Percentiles rank a stretch among this genome's conserved stretches.
Conservation (phyloP, 768 basidiomycete species). For the Xanthoconium stramineum region DNA sequence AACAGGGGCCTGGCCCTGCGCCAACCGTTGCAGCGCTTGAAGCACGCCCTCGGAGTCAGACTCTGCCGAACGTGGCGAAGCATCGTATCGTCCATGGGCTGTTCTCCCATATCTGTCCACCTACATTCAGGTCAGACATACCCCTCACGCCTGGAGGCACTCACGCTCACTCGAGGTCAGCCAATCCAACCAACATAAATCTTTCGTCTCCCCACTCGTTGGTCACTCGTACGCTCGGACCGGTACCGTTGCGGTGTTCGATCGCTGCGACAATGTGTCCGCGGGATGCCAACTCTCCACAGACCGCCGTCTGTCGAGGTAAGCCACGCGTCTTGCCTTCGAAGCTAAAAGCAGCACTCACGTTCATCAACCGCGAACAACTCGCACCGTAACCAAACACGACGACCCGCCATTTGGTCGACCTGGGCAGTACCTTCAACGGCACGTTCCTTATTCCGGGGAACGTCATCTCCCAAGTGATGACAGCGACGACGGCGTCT, state of each 20-base stretch:
- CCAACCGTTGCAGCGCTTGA: slow-evolving; percentile 12
- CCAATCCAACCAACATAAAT: slow-evolving; percentile 35
- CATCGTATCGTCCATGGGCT: slow-evolving; percentile 32
- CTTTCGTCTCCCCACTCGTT: slow-evolving; percentile 21
- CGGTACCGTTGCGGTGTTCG: slow-evolving; percentile 48
- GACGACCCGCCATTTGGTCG: slow-evolving; percentile 36
- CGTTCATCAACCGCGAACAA: slow-evolving; percentile 40
- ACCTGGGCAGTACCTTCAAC: slow-evolving; percentile 14
- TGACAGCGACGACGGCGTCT: slow-evolving; percentile 25
- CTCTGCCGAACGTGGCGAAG: slow-evolving; percentile 31
- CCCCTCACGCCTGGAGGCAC: too few species aligned
- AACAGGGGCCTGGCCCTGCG: not conserved
- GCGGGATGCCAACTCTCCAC: slow-evolving; percentile 41
- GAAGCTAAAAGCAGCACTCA: not conserved
- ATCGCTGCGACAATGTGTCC: slow-evolving; percentile 46
- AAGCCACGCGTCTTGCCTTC: not conserved
- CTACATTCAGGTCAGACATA: slow-evolving; percentile 4
- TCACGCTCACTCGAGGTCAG: slow-evolving; percentile 25
- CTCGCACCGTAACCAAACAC: slow-evolving; percentile 47
- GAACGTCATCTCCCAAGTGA: slow-evolving; percentile 32
- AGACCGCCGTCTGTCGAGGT: slow-evolving; percentile 32
- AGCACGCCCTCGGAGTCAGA: slow-evolving; percentile 36
- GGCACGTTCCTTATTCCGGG: slow-evolving; percentile 28
- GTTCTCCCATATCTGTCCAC: slow-evolving; percentile 31
- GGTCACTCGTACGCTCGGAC: slow-evolving; percentile 31